These are phyloP conservation scores for Chondrostereum purpureum DNA, from an alignment of 1,284 basidiomycete genomes.

Conservation along the genomic window DNA sequence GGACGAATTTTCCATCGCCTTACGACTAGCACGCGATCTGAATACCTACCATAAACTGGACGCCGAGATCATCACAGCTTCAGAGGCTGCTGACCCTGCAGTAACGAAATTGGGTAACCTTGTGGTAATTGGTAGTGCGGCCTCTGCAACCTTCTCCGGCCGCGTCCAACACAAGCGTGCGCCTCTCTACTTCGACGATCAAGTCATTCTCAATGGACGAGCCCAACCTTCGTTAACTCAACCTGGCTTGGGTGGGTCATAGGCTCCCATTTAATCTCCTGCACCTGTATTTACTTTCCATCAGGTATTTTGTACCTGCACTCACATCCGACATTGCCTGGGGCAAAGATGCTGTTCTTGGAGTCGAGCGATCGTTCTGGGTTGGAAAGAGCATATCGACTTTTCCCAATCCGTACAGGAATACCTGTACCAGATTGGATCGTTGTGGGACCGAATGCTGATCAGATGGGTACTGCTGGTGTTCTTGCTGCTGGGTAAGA, in stretches of 20 bases:
- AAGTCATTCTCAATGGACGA: not conserved
- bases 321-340: conserved; percentile 47
- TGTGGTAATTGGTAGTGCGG: conserved; percentile 44
- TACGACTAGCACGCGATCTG: conserved; percentile 63
- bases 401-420: conserved; percentile 81
- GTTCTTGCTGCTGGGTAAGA: conserved; percentile 69
- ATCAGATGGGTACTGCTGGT: conserved; percentile 59
- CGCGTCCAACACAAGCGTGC: not conserved
- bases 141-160: conserved; percentile 14
- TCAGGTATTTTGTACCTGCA: conserved; percentile 63
- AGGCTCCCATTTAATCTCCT: not conserved
- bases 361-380: conserved; percentile 48
- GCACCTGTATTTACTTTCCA: not conserved
- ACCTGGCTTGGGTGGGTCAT: conserved; percentile 22
- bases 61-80: conserved; percentile 45
- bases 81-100: conserved; percentile 28
- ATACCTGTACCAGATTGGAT: conserved; percentile 72
- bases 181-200: not conserved
- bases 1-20: conserved; percentile 42
- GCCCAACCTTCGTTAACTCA: conserved; percentile 15
- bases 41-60: conserved; percentile 68
- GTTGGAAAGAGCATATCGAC: conserved; percentile 56
- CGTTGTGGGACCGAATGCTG: conserved; percentile 45
- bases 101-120: conserved; percentile 44
- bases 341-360: conserved; percentile 48